Conservation (phyloP, 2,329 filamentous ascomycete genomes). For the Calonectria honghensis region DNA sequence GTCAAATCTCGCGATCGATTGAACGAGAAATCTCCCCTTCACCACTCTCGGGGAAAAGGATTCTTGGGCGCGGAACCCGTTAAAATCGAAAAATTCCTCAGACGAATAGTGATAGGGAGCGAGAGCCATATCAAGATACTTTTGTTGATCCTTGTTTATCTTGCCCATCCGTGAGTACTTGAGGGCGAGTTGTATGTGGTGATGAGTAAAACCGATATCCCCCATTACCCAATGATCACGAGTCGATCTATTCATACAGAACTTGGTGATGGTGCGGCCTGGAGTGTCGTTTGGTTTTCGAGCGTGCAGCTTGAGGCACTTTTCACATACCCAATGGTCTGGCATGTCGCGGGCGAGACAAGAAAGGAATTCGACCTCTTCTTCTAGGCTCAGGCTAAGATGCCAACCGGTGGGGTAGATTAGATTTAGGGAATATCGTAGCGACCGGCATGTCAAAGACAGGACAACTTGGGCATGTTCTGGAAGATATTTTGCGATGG, state of each 20-base stretch:
- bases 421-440: neutral
- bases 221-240: no score
- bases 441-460: slow-evolving; percentile 20
- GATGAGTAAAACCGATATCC: neutral
- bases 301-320: slow-evolving; percentile 27
- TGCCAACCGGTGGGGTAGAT: neutral
- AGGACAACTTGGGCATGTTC: slow-evolving; percentile 26
- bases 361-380: slow-evolving; percentile 31
- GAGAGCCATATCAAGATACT: slow-evolving; percentile 32
- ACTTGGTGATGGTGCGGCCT: no score
- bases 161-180: slow-evolving; percentile 39
- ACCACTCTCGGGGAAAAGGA: slow-evolving; percentile 36
- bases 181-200: slow-evolving; percentile 40
- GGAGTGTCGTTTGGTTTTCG: no score
- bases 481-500: slow-evolving; percentile 21
- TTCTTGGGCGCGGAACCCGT: neutral
- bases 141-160: neutral
- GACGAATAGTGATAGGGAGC: neutral
- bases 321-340: slow-evolving; percentile 39
- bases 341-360: slow-evolving; percentile 34
- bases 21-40: slow-evolving; percentile 36
- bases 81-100: fast-evolving
- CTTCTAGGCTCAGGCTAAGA: neutral
- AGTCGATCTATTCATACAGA: neutral
- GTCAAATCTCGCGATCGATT: neutral